Evolutionary conservation across 1,284 basidiomycete genomes (phyloP).

Genomic region (Sutorius eximius): DNA sequence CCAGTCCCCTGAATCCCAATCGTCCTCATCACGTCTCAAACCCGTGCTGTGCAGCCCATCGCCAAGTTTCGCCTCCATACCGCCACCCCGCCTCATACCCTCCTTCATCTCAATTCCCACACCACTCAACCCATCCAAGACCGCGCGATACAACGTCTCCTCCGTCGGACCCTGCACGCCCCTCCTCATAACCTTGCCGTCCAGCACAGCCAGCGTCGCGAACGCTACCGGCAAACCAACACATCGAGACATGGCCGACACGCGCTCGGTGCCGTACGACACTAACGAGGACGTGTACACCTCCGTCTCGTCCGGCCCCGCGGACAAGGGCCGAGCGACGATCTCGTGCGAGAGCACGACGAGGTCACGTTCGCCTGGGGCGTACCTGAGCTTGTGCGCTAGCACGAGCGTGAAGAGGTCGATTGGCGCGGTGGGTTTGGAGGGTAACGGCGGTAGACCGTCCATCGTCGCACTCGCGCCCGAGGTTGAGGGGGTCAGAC

Average conservation of each 20-base stretch:
- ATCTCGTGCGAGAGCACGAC: slow-evolving; percentile 89
- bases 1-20: not conserved
- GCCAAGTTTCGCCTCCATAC: slow-evolving; percentile 32
- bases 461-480: not conserved
- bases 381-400: slow-evolving; percentile 74
- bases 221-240: slow-evolving; percentile 87
- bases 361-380: slow-evolving; percentile 76
- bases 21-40: not conserved
- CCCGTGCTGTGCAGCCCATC: slow-evolving; percentile 19
- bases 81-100: slow-evolving; percentile 31
- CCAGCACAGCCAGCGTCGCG: slow-evolving; percentile 71
- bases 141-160: slow-evolving; percentile 57
- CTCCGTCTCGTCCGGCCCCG: slow-evolving; percentile 40
- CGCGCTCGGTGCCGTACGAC: slow-evolving; percentile 64
- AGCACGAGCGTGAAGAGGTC: slow-evolving; percentile 81
- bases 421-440: slow-evolving; percentile 58
- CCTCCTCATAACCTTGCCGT: slow-evolving; percentile 57
- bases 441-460: slow-evolving; percentile 38
- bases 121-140: slow-evolving; percentile 60
- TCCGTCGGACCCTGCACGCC: slow-evolving; percentile 72
- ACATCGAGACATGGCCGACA: slow-evolving; percentile 85
- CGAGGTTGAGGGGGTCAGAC: slow-evolving; percentile 38
- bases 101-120: slow-evolving; percentile 72
- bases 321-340: slow-evolving; percentile 41
- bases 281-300: slow-evolving; percentile 77